Percentiles rank a stretch among this genome's conserved stretches.
Evolutionary conservation across 1,139 yeast genomes (phyloP).

Genomic region (Kodamaea sp.): DNA sequence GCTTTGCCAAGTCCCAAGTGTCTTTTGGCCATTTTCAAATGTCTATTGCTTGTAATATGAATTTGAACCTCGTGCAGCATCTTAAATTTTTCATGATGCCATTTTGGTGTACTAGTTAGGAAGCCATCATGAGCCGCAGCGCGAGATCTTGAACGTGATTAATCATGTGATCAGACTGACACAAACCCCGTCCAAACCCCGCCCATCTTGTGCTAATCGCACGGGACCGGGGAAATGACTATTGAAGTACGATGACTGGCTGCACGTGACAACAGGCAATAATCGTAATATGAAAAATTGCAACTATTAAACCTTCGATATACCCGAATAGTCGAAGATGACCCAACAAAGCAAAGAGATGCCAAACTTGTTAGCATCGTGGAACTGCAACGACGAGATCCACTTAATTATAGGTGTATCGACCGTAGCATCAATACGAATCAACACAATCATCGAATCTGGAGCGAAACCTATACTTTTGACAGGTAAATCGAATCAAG

Average conservation of each 20-base stretch:
- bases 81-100: background rate
- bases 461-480: constrained; percentile 64
- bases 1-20: constrained; percentile 80
- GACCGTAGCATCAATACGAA: constrained; percentile 52
- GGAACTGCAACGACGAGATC: constrained; percentile 51
- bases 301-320: constrained; percentile 1
- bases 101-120: too few relatives aligned
- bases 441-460: constrained; percentile 47
- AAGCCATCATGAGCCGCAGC: constrained; percentile 1
- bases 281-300: constrained; percentile 3
- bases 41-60: too few relatives aligned
- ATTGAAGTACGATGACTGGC: too few relatives aligned
- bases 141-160: background rate
- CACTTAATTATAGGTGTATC: constrained; percentile 67
- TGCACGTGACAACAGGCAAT: constrained; percentile 17
- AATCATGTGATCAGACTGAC: background rate
- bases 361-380: constrained; percentile 49
- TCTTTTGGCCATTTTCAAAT: constrained; percentile 68
- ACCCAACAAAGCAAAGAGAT: constrained; percentile 12
- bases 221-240: background rate
- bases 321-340: background rate
- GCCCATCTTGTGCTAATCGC: background rate
- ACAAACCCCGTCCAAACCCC: constrained; percentile 2
- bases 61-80: too few relatives aligned
- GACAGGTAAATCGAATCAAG: constrained; percentile 17